These are phyloP conservation scores for Saturnispora galanensis DNA, from an alignment of 805 yeast genomes.

Conservation along the genomic window DNA sequence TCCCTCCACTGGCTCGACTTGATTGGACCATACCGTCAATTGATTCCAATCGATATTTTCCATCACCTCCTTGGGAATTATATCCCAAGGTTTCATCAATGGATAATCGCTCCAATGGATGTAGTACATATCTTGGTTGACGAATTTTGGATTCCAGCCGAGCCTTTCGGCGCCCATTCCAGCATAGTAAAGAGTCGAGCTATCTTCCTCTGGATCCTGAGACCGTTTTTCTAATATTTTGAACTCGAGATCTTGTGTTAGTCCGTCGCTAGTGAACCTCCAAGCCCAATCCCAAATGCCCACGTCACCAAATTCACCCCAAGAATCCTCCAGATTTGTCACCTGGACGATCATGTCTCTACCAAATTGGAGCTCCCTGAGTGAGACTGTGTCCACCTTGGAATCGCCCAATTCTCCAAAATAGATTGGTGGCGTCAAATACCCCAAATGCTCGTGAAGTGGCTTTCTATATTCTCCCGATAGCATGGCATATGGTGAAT, in stretches of 20 bases:
- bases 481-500: slow-evolving; percentile 39
- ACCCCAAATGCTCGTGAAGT: slow-evolving; percentile 30
- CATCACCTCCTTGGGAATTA: slow-evolving; percentile 8
- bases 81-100: slow-evolving; percentile 55
- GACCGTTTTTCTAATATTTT: neutral
- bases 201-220: slow-evolving; percentile 4
- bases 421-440: slow-evolving; percentile 35
- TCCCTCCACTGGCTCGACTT: slow-evolving; percentile 3
- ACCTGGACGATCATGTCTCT: slow-evolving; percentile 1
- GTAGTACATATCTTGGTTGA: slow-evolving; percentile 28
- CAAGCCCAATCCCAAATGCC: slow-evolving; percentile 16
- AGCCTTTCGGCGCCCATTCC: slow-evolving; percentile 15
- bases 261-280: slow-evolving; percentile 9
- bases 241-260: neutral
- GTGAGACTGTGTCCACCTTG: slow-evolving; percentile 8
- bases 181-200: slow-evolving; percentile 2
- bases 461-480: slow-evolving; percentile 37
- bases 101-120: slow-evolving; percentile 62
- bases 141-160: slow-evolving; percentile 29
- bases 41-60: neutral
- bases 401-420: slow-evolving; percentile 20
- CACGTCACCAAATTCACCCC: slow-evolving; percentile 7
- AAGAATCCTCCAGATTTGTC: slow-evolving; percentile 9
- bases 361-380: slow-evolving; percentile 3
- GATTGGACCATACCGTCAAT: slow-evolving; percentile 2